Evolutionary conservation across 108 stramenopile genomes (phyloP), one percentile per base, ranked within the genome.

Genomic region (Fistulifera solaris): DNA sequence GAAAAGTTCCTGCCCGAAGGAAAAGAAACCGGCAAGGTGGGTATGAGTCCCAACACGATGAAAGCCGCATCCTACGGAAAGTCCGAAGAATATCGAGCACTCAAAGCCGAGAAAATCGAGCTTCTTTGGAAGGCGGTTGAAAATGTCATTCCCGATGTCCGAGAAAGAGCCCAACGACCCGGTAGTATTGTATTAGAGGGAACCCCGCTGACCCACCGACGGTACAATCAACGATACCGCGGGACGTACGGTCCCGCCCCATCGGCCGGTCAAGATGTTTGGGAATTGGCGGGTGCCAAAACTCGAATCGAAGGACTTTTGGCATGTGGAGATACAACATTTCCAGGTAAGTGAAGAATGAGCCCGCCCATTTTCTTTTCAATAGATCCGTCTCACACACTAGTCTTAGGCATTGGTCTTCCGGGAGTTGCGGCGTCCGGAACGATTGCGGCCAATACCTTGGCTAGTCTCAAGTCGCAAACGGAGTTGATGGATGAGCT

Each of bases 221-320:
- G 84, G 44, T 95, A 79, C 80, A 81, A 82, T 60, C 65, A 87
- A 46, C 61, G 94, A 38, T 76, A 58, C 53, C 52, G 72, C 1
- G 93, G 88, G 11, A 84, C 83, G 14, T 95, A 95, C 61, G 94
- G 94, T 0, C 87, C 91, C 1, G 89, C 77, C 0, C 70, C 78
- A 4, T 35, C 66, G 8, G 51, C 63, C 8, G 82, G 79, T 0
- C 68, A 76, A 28, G 77, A 78, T 28, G 56, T 67, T 22, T 77
- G 69, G 72, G 76, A 77, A 19, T 57, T 84, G 11, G 68, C 73
- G 41, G 76, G 77, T 1, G 71, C 77, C 1, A 67, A 58, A 26
- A 88, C 86, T 3, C 66, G 66, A 0, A 68, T 88, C 17, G 35
- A 73, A 28, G 63, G 68, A 40, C 52, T 84, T n/a, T 62, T 75